These are phyloP conservation scores for Butyriboletus loyo DNA, from an alignment of 768 basidiomycete genomes.

Conservation along the genomic window DNA sequence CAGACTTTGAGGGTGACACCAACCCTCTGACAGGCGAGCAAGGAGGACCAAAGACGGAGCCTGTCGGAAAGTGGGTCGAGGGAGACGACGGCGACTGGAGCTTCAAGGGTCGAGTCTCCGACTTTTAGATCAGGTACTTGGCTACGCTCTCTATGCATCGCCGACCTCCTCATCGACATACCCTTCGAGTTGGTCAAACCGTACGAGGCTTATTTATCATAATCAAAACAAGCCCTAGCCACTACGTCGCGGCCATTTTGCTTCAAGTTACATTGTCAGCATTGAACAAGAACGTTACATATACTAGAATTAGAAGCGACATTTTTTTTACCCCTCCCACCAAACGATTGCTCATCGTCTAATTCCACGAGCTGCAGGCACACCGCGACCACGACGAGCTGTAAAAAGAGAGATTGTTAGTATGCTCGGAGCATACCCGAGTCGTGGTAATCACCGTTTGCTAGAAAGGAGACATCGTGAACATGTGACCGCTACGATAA, in stretches of 20 bases:
- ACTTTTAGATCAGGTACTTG: constrained; percentile 51
- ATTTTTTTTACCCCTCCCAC: constrained; percentile 5
- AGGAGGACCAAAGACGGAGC: constrained; percentile 86
- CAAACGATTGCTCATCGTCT: constrained; percentile 52
- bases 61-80: constrained; percentile 56
- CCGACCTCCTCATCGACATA: background rate
- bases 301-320: constrained; percentile 10
- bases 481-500: constrained; percentile 2
- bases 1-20: constrained; percentile 76
- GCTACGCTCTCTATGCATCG: background rate
- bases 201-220: no score
- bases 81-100: constrained; percentile 78
- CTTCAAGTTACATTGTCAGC: constrained; percentile 7
- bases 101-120: constrained; percentile 83
- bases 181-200: no score
- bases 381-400: constrained; percentile 89
- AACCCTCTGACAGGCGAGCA: constrained; percentile 84
- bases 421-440: constrained; percentile 5
- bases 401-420: constrained; percentile 14
- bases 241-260: background rate
- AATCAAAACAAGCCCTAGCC: background rate
- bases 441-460: constrained; percentile 59
- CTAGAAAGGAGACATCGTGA: constrained; percentile 40
- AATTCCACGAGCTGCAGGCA: constrained; percentile 74
- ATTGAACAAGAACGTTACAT: constrained; percentile 15